A percentile compares a stretch with the other conserved stretches of the same genome.
Conservation (phyloP, 1,139 yeast species). For the Magnusiomyces tetraspermus region DNA sequence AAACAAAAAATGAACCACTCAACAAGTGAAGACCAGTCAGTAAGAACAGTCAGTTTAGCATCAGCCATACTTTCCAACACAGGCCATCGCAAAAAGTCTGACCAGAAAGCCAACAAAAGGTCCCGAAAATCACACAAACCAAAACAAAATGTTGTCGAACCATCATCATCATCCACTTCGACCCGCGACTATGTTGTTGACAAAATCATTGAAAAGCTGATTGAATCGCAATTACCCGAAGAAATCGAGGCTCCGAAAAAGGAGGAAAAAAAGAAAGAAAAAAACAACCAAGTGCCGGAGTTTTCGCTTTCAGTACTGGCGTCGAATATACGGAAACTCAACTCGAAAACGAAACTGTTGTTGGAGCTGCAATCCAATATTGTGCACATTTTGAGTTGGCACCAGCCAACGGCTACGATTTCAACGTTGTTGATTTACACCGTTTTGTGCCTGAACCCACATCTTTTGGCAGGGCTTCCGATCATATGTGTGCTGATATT, state of each 20-base stretch:
- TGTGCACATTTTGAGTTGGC: constrained; percentile 13
- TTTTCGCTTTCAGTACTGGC: constrained; percentile 14
- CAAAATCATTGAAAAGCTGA: constrained; percentile 12
- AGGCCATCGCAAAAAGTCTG: not conserved
- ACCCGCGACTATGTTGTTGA: constrained; percentile 12
- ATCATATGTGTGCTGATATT: constrained; percentile 47
- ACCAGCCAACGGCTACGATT: constrained; percentile 23
- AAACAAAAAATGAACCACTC: not conserved
- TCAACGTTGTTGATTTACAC: constrained; percentile 30
- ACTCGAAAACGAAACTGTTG: constrained; percentile 8
- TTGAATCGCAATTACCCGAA: constrained; percentile 7
- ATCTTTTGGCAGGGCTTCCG: constrained; percentile 57
- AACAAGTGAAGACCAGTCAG: not conserved
- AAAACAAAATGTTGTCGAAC: not conserved
- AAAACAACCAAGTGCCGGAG: constrained; percentile 7
- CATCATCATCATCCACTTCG: no score
- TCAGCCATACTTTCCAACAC: not conserved
- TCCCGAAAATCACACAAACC: not conserved
- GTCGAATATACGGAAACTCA: constrained; percentile 12
- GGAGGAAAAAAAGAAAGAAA: not conserved
- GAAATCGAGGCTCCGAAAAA: not conserved
- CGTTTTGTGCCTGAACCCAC: constrained; percentile 49
- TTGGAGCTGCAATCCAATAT: constrained; percentile 10
- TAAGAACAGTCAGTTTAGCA: not conserved
- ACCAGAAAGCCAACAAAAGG: not conserved